A percentile compares a stretch with the other conserved stretches of the same genome.
phyloP scores from a whole-genome alignment of 345 rosid species.

The Euclidium syriacum region DNA sequence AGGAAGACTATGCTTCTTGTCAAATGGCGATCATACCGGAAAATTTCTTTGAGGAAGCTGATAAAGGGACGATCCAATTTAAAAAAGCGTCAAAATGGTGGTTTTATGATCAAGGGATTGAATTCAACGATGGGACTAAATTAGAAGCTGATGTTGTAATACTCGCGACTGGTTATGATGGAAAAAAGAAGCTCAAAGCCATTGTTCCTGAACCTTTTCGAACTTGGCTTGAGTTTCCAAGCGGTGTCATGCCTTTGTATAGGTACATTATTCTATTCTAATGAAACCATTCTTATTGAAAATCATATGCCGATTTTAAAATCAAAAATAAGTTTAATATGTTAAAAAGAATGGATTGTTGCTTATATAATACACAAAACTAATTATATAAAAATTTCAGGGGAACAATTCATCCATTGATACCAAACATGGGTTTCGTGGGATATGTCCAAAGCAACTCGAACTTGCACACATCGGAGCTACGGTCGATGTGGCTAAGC shows the following conservation, averaged over 20 bases:
- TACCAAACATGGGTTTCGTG: conserved; percentile 75
- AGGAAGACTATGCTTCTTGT: conserved; percentile 91
- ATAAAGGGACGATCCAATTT: conserved; percentile 67
- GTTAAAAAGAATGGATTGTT: too few relatives aligned
- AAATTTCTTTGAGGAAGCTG: conserved; percentile 72
- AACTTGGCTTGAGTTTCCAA: conserved; percentile 48
- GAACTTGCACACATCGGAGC: conserved; percentile 76
- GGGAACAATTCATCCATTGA: conserved; percentile 76
- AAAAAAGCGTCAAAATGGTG: conserved; percentile 71
- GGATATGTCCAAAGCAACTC: conserved; percentile 77
- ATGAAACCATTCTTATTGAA: too few relatives aligned
- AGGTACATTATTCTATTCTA: conserved; percentile 36
- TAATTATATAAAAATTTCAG: too few relatives aligned
- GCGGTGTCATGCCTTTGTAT: conserved; percentile 67
- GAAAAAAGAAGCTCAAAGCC: conserved; percentile 68
- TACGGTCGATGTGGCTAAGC: conserved; percentile 68
- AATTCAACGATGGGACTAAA: conserved; percentile 56
- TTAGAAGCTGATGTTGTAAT: conserved; percentile 74
- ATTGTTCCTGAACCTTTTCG: conserved; percentile 76
- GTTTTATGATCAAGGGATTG: conserved; percentile 63
- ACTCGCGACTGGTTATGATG: conserved; percentile 80
- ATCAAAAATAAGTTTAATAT: neutral
- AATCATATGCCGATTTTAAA: too few relatives aligned
- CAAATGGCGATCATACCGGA: conserved; percentile 90
- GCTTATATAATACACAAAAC: too few relatives aligned